Conservation (phyloP, 1,284 basidiomycete species). For the Sporisorium iseilematis-ciliati region DNA sequence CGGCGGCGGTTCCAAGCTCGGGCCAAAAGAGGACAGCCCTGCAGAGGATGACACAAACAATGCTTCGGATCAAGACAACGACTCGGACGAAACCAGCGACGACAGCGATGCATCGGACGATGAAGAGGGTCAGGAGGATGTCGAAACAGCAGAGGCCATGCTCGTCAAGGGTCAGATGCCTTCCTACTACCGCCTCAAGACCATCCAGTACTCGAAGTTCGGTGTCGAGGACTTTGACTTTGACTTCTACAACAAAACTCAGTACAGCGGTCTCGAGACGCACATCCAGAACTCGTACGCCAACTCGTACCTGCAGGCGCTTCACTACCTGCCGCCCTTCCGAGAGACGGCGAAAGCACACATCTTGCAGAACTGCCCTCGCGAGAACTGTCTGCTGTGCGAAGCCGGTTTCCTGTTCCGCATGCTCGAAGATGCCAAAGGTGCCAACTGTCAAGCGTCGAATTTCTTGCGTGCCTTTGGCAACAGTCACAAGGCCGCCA, state of each 20-base stretch:
- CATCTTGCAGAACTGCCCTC: constrained; percentile 80
- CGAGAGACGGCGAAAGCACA: constrained; percentile 88
- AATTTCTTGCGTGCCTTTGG: constrained; percentile 96
- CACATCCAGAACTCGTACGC: constrained; percentile 98
- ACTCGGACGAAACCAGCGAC: constrained; percentile 7
- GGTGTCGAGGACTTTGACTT: constrained; percentile 99
- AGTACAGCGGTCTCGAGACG: constrained; percentile 92
- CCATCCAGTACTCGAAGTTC: constrained; percentile 98
- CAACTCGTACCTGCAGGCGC: constrained; percentile 88
- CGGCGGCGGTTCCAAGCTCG: constrained; percentile 13
- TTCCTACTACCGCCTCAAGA: constrained; percentile 87
- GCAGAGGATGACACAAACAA: constrained; percentile 8
- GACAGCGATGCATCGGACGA: constrained; percentile 46
- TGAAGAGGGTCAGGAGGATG: constrained; percentile 50
- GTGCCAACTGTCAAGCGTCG: constrained; percentile 93
- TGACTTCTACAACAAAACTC: constrained; percentile 75
- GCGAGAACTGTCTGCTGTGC: constrained; percentile 92
- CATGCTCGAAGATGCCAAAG: constrained; percentile 94
- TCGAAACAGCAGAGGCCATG: constrained; percentile 42
- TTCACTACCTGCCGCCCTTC: constrained; percentile 86
- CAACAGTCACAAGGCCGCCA: constrained; percentile 79
- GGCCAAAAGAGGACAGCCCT: constrained; percentile 8
- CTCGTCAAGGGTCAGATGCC: constrained; percentile 74
- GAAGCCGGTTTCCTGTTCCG: constrained; percentile 94
- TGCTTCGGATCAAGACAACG: constrained; percentile 6